Evolutionary conservation across 768 basidiomycete genomes (phyloP).

Genomic region (Russula sp.): DNA sequence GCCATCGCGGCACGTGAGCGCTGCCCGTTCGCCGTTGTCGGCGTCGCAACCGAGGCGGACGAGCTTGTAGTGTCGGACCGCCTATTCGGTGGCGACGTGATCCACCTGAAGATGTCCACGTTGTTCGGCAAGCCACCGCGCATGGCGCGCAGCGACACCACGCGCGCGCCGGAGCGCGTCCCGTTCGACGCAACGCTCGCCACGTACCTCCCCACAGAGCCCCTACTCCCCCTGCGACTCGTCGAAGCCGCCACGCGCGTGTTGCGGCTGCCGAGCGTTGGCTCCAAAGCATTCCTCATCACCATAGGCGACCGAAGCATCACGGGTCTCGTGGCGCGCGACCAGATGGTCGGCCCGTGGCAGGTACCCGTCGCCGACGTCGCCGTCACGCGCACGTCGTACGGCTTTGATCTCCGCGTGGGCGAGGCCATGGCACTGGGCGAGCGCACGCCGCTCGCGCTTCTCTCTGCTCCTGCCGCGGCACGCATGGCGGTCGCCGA

Average conservation of each 20-base stretch:
- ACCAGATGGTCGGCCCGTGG: constrained; percentile 99
- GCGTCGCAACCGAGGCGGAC: constrained; percentile 74
- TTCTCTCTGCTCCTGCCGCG: constrained; percentile 82
- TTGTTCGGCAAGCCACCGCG: constrained; percentile 95
- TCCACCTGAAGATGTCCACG: constrained; percentile 88
- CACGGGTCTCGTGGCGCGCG: constrained; percentile 89
- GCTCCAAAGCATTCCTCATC: constrained; percentile 95
- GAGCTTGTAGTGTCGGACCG: constrained; percentile 87
- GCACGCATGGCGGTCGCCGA: constrained; percentile 96
- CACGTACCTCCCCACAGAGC: constrained; percentile 51
- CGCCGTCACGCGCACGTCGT: constrained; percentile 90
- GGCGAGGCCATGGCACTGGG: constrained; percentile 99
- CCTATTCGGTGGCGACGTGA: constrained; percentile 69
- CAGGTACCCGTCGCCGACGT: constrained; percentile 98
- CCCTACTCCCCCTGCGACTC: constrained; percentile 44
- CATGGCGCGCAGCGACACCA: constrained; percentile 71
- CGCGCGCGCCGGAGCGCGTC: constrained; percentile 35
- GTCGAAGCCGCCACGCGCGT: constrained; percentile 70
- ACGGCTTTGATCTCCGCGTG: constrained; percentile 76
- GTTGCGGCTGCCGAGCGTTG: constrained; percentile 86
- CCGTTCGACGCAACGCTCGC: constrained; percentile 69
- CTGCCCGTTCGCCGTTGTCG: constrained; percentile 91
- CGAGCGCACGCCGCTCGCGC: constrained; percentile 89
- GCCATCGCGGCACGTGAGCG: constrained; percentile 80
- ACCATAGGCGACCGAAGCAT: constrained; percentile 96